Evolutionary conservation across 805 yeast genomes (phyloP).

Genomic region (Spathaspora girioi): DNA sequence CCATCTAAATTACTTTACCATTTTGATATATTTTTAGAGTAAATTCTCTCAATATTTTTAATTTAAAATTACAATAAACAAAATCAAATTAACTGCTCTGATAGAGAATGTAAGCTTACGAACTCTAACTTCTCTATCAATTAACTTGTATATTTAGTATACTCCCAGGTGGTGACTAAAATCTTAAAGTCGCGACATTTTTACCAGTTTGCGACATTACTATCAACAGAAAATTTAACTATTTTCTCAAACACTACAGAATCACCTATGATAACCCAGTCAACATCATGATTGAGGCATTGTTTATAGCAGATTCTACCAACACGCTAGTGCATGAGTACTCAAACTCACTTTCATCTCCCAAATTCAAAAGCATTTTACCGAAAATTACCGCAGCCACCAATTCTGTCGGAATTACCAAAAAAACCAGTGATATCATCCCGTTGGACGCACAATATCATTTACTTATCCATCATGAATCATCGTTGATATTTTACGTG

Average conservation of each 20-base stretch:
- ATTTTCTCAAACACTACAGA: background rate
- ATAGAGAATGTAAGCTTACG: too few species aligned
- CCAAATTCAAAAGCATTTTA: constrained; percentile 26
- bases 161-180: too few species aligned
- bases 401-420: background rate
- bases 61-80: too few species aligned
- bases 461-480: constrained; percentile 4
- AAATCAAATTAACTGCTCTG: too few species aligned
- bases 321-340: constrained; percentile 35
- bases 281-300: constrained; percentile 33
- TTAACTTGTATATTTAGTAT: too few species aligned
- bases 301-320: constrained; percentile 37
- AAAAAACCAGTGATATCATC: constrained; percentile 1
- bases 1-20: background rate
- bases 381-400: constrained; percentile 4
- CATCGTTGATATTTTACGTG: constrained; percentile 4
- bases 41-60: too few species aligned
- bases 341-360: constrained; percentile 26
- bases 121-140: too few species aligned
- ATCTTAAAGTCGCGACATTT: too few species aligned
- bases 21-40: too few species aligned
- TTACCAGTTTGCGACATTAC: background rate
- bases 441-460: constrained; percentile 3
- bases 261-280: background rate
- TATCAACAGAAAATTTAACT: background rate